Evolutionary conservation across 352 stramenopile genomes (phyloP).

Genomic region (Phytophthora citricola): DNA sequence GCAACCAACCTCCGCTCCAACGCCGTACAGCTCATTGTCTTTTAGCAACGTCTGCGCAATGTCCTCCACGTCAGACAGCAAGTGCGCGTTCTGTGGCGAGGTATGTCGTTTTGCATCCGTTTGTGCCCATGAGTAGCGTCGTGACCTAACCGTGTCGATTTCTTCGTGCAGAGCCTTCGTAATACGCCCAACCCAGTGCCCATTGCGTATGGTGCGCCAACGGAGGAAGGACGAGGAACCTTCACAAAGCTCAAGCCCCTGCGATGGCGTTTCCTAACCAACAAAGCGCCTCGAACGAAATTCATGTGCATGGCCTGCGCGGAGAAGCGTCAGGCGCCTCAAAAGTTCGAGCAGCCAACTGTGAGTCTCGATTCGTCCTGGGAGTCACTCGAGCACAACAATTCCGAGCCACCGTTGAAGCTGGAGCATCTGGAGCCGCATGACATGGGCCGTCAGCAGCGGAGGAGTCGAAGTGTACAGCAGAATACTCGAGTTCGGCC

Average conservation of each 20-base stretch:
- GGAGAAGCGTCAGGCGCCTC: constrained; percentile 25
- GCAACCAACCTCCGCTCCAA: not conserved
- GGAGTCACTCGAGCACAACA: constrained; percentile 6
- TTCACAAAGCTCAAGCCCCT: constrained; percentile 34
- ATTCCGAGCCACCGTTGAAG: constrained; percentile 8
- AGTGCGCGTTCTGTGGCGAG: constrained; percentile 33
- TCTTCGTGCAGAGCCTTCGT: constrained; percentile 21
- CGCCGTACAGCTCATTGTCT: constrained; percentile 1
- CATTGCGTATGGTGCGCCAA: constrained; percentile 16
- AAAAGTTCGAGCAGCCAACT: constrained; percentile 4
- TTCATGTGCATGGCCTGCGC: constrained; percentile 33
- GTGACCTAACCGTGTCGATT: constrained; percentile 13
- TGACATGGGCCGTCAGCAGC: constrained; percentile 9
- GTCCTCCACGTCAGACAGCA: constrained; percentile 25
- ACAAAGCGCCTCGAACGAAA: constrained; percentile 27
- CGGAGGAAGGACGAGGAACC: constrained; percentile 7
- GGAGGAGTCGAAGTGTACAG: constrained; percentile 3
- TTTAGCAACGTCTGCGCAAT: constrained; percentile 14
- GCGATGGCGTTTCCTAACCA: constrained; percentile 35
- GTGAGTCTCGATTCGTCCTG: constrained; percentile 24
- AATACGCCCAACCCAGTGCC: constrained; percentile 24
- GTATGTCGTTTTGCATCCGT: constrained; percentile 23
- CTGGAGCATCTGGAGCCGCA: constrained; percentile 26
- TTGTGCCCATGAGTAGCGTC: constrained; percentile 11
- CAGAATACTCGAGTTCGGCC: not conserved